phyloP scores from a whole-genome alignment of 2,329 filamentous ascomycete species.

The Talaromyces marneffei region DNA sequence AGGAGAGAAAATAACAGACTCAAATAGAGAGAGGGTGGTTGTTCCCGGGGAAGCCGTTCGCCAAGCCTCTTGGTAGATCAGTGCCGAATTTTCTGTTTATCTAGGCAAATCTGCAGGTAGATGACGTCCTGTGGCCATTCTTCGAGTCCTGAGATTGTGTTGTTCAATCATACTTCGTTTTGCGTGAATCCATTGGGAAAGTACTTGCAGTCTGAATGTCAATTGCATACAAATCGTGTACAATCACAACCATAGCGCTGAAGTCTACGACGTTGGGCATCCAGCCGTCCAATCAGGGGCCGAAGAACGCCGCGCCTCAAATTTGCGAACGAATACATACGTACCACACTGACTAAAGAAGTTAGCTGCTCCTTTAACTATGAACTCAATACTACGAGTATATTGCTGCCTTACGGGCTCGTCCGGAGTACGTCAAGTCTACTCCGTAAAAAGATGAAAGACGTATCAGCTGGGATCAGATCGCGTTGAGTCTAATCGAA shows the following conservation, averaged over 20 bases:
- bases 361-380: not conserved
- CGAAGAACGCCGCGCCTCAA: not conserved
- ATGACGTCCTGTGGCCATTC: constrained; percentile 16
- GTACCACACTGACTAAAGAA: not conserved
- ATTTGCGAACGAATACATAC: not conserved
- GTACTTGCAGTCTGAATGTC: not conserved
- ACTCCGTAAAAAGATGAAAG: not conserved
- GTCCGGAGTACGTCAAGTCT: not conserved
- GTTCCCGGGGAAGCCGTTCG: constrained; percentile 11
- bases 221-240: not conserved
- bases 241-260: too few species aligned
- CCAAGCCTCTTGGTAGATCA: constrained; percentile 8
- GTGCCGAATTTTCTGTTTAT: constrained; percentile 1
- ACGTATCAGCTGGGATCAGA: not conserved
- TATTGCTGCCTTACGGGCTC: not conserved
- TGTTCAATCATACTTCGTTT: too few species aligned
- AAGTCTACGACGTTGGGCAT: not conserved
- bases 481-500: not conserved
- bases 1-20: constrained; percentile 8
- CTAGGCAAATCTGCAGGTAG: constrained; percentile 11
- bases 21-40: not conserved
- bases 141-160: too few species aligned
- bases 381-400: not conserved
- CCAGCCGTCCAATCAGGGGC: not conserved
- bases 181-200: too few species aligned